Percentiles rank a stretch among this genome's conserved stretches.
Evolutionary conservation across 345 rosid genomes (phyloP).

Genomic region (Melaleuca alternifolia): DNA sequence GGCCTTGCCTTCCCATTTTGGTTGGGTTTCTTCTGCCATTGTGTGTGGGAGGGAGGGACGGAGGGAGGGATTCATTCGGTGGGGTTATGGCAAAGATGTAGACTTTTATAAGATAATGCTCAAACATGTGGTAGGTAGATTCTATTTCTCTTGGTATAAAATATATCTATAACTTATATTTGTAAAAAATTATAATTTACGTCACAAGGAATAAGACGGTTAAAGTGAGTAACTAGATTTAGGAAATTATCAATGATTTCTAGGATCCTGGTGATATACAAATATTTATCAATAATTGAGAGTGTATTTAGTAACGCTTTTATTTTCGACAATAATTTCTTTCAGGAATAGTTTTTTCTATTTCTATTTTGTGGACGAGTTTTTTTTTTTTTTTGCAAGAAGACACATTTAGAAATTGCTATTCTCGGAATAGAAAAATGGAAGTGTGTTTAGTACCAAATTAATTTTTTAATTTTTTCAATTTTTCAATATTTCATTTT

Average conservation of each 20-base stretch:
- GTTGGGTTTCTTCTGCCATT: background rate
- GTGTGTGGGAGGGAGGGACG: background rate
- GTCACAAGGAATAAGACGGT: background rate
- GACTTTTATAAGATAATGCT: background rate
- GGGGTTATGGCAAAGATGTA: background rate
- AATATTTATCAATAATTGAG: background rate
- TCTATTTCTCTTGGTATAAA: background rate
- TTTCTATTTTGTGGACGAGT: too few species aligned
- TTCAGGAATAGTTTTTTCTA: too few species aligned
- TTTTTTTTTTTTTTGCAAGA: too few species aligned
- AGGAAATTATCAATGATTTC: background rate
- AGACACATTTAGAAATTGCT: too few species aligned
- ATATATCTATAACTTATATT: background rate
- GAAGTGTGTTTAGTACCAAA: too few species aligned
- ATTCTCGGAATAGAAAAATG: too few species aligned
- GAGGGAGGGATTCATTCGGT: background rate
- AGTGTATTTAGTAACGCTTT: too few species aligned
- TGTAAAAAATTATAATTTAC: background rate
- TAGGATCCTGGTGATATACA: background rate
- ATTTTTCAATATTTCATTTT: too few species aligned
- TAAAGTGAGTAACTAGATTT: background rate
- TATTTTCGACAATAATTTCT: too few species aligned
- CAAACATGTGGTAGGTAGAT: background rate
- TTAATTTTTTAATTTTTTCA: too few species aligned
- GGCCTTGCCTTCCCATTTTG: constrained; percentile 46